Evolutionary conservation across 371 early-diverging fungal genomes (phyloP), one percentile per base, ranked within the genome.

Genomic region (Catenaria anguillulae): DNA sequence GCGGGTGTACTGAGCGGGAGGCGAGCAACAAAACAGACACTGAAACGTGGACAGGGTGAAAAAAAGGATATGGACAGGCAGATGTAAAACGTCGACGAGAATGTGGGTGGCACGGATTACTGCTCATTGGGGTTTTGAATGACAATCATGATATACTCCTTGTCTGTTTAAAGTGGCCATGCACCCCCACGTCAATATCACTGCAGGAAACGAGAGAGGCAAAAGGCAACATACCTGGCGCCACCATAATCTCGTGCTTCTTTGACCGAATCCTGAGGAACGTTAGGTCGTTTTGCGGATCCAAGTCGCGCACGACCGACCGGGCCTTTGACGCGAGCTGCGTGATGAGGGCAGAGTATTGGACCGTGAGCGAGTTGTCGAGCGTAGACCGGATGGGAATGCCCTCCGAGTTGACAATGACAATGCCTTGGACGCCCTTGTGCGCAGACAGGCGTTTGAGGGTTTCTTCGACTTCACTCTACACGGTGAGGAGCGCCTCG

Each of bases 181-280:
- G n/a, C 58, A 12, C 33, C 4, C 19, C 31, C 40, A 12, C 4
- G 33, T 13, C 56, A 56, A 50, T 31, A 21, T 26, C 42, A 43
- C 23, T 55, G 21, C 33, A 36, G 31, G n/a, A 4, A 10, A 19
- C 13, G 33, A 36, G 17, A 40, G 17, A 40, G 5, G 40, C 5
- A 40, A 40, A 40, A 17, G 40, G 5, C 29, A 40, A 37, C 67
- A 61, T 78, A 87, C 89, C 87, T 55, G 92, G 92, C 6, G 91
- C 88, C 19, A 94, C 80, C 92, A 94, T 90, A 56, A 94, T 86
- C 71, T 94, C 95, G 69, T 92, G 90, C 67, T 89, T 89, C 72
- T 89, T 91, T 19, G 91, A 89, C 50, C 95, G 77, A 34, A 94
- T 83, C 56, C 95, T 79, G 62, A 94, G 66, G 69, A 94, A 94